These are phyloP conservation scores for Crucibulum parvulum DNA, from an alignment of 1,284 basidiomycete species.

Conservation along the genomic window DNA sequence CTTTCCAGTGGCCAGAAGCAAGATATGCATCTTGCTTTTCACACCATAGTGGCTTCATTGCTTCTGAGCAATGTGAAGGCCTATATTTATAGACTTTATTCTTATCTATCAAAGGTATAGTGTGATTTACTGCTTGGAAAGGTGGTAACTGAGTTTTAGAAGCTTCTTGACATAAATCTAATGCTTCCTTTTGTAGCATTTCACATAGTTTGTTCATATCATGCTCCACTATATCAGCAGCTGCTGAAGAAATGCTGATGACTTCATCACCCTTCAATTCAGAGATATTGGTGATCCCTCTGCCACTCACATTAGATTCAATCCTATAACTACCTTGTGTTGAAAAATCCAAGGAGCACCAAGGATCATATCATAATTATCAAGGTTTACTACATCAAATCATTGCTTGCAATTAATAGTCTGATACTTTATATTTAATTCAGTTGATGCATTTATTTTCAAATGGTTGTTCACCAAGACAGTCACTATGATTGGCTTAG, in stretches of 20 bases:
- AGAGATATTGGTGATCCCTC: neutral
- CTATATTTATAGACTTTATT: conserved; percentile 26
- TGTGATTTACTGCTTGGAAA: conserved; percentile 34
- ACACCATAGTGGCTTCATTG: conserved; percentile 21
- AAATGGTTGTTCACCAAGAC: neutral
- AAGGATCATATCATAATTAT: neutral
- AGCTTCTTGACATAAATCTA: conserved; percentile 20
- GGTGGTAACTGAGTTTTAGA: conserved; percentile 30
- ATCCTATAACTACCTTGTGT: neutral
- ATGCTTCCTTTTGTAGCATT: conserved; percentile 11
- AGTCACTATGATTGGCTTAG: neutral
- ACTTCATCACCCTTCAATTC: neutral
- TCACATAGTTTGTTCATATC: conserved; percentile 4
- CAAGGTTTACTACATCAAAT: conserved; percentile 1
- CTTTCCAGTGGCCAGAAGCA: conserved; percentile 25
- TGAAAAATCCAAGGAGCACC: neutral
- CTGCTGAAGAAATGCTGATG: neutral
- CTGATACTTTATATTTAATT: neutral
- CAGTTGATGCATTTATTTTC: neutral
- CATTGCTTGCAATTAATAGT: neutral
- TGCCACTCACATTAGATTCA: neutral
- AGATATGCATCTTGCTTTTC: conserved; percentile 31
- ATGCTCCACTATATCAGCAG: conserved; percentile 2
- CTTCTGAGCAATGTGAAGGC: conserved; percentile 28
- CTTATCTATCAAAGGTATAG: conserved; percentile 33